phyloP scores from a whole-genome alignment of 495 filamentous ascomycete genomes.

The Aspergillus baeticus region DNA sequence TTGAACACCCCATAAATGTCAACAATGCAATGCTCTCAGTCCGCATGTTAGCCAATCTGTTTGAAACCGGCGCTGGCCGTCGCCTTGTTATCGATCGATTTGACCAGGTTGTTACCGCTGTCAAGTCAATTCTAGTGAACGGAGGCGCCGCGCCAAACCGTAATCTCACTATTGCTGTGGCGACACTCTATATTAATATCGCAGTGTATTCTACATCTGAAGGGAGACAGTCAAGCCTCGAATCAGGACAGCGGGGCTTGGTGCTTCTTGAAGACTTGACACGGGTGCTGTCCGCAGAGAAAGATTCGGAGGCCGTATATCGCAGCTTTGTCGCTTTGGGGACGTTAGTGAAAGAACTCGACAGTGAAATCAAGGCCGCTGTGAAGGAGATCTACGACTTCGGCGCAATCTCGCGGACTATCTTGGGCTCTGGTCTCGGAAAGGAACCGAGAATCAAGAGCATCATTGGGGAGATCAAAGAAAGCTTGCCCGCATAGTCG shows the following conservation, averaged over 20 bases:
- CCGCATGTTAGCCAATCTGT: constrained; percentile 84
- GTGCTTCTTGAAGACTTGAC: constrained; percentile 62
- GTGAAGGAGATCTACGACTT: constrained; percentile 50
- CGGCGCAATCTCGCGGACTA: constrained; percentile 31
- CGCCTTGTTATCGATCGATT: constrained; percentile 57
- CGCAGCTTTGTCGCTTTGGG: constrained; percentile 80
- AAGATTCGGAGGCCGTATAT: constrained; percentile 80
- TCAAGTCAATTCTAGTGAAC: constrained; percentile 44
- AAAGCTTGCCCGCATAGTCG: constrained; percentile 24
- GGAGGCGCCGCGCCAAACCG: constrained; percentile 59
- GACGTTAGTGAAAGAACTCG: constrained; percentile 56
- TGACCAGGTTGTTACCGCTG: constrained; percentile 52
- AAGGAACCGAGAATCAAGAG: constrained; percentile 51
- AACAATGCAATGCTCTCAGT: constrained; percentile 87
- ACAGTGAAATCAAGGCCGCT: constrained; percentile 47
- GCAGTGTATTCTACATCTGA: constrained; percentile 58
- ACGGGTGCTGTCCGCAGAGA: constrained; percentile 59
- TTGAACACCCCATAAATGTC: constrained; percentile 51
- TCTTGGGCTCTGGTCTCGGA: constrained; percentile 34
- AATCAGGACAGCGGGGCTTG: constrained; percentile 56
- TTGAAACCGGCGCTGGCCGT: constrained; percentile 71
- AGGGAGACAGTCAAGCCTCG: constrained; percentile 29
- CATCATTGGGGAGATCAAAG: constrained; percentile 46
- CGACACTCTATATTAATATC: constrained; percentile 85
- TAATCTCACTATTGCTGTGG: constrained; percentile 77